Percentiles rank a stretch among this genome's conserved stretches.
Evolutionary conservation across 345 rosid species (phyloP).

Genomic region (Noccaea bulbosa): DNA sequence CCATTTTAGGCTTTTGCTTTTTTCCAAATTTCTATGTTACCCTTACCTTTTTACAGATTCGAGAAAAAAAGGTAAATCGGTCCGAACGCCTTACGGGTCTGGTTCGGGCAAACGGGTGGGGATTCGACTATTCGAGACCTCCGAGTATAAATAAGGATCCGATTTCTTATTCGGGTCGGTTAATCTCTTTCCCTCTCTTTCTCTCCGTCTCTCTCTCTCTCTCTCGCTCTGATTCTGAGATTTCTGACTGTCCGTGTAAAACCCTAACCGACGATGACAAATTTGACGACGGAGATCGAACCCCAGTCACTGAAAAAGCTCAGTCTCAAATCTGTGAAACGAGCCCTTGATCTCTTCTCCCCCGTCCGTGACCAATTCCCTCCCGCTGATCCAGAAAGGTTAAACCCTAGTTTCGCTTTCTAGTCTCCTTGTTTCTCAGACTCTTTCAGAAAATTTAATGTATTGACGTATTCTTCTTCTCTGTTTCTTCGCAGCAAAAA

Average conservation of each 20-base stretch:
- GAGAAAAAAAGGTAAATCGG: background rate
- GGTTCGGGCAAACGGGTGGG: background rate
- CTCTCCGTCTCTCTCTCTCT: background rate
- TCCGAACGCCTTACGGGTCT: background rate
- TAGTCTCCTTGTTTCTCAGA: conserved; percentile 4
- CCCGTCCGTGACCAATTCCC: conserved; percentile 65
- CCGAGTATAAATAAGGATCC: conserved; percentile 1
- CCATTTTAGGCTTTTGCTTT: background rate
- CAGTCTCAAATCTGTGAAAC: conserved; percentile 73
- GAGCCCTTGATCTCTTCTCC: conserved; percentile 79
- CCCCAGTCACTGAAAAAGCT: conserved; percentile 82
- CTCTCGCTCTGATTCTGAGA: background rate
- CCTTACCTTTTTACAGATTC: background rate
- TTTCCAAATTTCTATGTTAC: background rate
- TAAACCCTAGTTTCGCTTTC: background rate
- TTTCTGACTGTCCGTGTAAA: conserved; percentile 10
- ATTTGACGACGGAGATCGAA: conserved; percentile 60
- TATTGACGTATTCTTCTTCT: conserved; percentile 25
- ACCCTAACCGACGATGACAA: conserved; percentile 43
- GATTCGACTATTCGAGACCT: background rate
- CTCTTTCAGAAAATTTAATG: background rate
- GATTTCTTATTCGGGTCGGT: conserved; percentile 27
- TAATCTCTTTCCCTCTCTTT: conserved; percentile 3
- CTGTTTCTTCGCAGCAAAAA: conserved; percentile 54
- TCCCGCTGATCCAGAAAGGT: conserved; percentile 77